Percentiles rank a stretch among this genome's conserved stretches.
Conservation (phyloP, 2,329 filamentous ascomycete genomes). For the Colletotrichum costaricense region DNA sequence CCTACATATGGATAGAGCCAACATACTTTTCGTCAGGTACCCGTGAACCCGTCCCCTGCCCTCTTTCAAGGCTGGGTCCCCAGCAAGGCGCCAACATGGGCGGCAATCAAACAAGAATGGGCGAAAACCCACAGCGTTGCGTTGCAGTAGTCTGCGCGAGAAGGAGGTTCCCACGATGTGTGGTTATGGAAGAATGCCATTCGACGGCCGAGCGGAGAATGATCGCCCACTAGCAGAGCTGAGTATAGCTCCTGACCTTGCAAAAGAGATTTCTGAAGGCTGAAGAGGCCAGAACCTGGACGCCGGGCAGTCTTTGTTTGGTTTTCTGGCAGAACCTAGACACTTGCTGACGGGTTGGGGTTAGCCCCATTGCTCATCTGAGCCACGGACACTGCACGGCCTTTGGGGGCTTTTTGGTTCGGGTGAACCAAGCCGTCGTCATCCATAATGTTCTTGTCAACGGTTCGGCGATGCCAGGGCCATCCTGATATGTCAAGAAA, state of each 20-base stretch:
- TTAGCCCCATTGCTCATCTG: constrained; percentile 6
- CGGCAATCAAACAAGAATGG: neutral
- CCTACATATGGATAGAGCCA: neutral
- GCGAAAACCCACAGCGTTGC: neutral
- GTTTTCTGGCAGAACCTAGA: neutral
- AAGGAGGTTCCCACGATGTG: neutral
- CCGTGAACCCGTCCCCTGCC: neutral
- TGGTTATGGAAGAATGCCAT: neutral
- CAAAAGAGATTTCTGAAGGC: neutral
- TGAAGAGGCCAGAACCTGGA: constrained; percentile 1
- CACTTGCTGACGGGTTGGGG: neutral
- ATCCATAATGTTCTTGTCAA: neutral
- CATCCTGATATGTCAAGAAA: neutral
- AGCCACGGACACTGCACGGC: neutral
- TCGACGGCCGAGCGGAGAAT: constrained; percentile 5
- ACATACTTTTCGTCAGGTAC: constrained; percentile 6
- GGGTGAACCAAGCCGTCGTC: neutral
- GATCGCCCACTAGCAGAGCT: neutral
- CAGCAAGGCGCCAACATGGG: neutral
- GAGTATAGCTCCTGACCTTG: neutral
- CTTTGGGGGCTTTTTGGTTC: neutral
- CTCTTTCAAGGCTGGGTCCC: neutral
- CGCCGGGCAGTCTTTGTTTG: constrained; percentile 13
- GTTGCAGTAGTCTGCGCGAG: neutral
- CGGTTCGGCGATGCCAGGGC: constrained; percentile 1